Evolutionary conservation across 495 filamentous ascomycete genomes (phyloP).

Genomic region (Annulohypoxylon moriforme): DNA sequence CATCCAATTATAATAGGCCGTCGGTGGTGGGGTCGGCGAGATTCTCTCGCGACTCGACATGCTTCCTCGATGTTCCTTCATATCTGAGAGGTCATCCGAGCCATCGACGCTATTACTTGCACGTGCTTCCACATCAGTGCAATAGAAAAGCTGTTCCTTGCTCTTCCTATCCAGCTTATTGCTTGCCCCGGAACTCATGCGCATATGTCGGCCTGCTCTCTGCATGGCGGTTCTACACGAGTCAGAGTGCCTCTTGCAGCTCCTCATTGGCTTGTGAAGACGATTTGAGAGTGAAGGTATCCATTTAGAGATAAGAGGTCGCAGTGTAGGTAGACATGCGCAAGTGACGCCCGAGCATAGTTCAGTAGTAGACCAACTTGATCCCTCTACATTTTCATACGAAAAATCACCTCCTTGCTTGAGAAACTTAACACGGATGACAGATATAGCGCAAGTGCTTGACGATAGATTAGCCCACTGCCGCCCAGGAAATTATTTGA

Average conservation of each 20-base stretch:
- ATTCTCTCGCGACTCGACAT: constrained; percentile 6
- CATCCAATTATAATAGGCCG: constrained; percentile 32
- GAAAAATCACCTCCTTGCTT: constrained; percentile 61
- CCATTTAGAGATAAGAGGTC: constrained; percentile 60
- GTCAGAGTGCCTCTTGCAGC: constrained; percentile 12
- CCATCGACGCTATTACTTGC: constrained; percentile 13
- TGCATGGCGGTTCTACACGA: constrained; percentile 4
- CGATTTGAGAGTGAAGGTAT: constrained; percentile 47
- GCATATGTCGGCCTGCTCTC: constrained; percentile 25
- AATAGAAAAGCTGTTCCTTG: constrained; percentile 30
- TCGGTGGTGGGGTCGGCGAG: constrained; percentile 23
- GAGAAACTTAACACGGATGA: constrained; percentile 65
- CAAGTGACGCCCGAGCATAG: constrained; percentile 69
- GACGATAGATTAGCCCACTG: constrained; percentile 4
- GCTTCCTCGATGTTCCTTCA: constrained; percentile 5
- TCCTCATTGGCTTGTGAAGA: constrained; percentile 30
- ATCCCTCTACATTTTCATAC: constrained; percentile 68
- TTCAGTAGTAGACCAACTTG: constrained; percentile 69
- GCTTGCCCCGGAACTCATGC: constrained; percentile 25
- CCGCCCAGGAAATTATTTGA: background rate
- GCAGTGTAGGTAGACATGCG: constrained; percentile 66
- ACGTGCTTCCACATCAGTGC: constrained; percentile 7
- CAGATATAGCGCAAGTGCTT: constrained; percentile 66
- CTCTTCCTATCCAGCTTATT: constrained; percentile 12
- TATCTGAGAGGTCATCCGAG: constrained; percentile 9